Conservation (phyloP, 208 protist genomes). For the Kentomonas sorsogonicus region DNA sequence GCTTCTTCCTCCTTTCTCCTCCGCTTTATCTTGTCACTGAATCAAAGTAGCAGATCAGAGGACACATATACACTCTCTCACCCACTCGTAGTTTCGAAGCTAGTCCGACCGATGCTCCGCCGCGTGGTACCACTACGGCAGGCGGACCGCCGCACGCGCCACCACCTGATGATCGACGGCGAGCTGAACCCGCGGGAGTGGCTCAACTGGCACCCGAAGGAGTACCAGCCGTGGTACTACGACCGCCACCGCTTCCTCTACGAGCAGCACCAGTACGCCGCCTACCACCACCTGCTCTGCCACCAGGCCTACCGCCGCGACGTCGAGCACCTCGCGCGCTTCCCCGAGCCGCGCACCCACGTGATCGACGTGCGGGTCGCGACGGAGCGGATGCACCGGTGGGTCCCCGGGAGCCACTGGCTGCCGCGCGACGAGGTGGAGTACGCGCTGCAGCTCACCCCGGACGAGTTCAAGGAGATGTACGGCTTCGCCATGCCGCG, state of each 20-base stretch:
- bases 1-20: background rate
- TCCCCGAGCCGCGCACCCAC: conserved; percentile 67
- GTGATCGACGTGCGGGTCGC: conserved; percentile 77
- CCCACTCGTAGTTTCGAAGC: too few relatives aligned
- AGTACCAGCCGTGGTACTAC: conserved; percentile 92
- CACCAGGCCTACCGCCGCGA: conserved; percentile 83
- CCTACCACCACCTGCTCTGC: conserved; percentile 77
- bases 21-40: background rate
- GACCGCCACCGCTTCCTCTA: conserved; percentile 89
- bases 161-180: conserved; percentile 88
- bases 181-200: conserved; percentile 88
- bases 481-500: conserved; percentile 79
- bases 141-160: conserved; percentile 78
- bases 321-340: conserved; percentile 61
- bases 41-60: too few relatives aligned
- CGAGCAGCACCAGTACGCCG: conserved; percentile 79
- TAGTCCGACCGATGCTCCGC: too few relatives aligned
- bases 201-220: conserved; percentile 90
- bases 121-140: too few relatives aligned
- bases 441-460: conserved; percentile 83
- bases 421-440: conserved; percentile 87
- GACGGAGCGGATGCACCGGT: conserved; percentile 77
- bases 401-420: conserved; percentile 84
- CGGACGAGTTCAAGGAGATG: conserved; percentile 85
- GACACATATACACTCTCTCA: too few relatives aligned